These are phyloP conservation scores for Digitaria exilis DNA, from an alignment of 202 grass and related monocot species.

Conservation along the genomic window DNA sequence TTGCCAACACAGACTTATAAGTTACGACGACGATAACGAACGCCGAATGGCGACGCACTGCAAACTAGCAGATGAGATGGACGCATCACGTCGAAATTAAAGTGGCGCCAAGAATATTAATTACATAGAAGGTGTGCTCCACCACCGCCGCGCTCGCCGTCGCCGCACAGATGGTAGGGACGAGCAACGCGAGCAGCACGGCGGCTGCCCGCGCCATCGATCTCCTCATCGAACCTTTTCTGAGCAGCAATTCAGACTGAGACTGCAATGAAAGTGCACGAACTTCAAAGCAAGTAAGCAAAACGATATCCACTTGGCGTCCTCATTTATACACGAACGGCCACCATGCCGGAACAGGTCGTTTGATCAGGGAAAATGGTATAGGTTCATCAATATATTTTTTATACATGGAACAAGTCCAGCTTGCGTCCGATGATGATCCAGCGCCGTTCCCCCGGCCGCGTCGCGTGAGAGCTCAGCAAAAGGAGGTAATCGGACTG, in stretches of 20 bases:
- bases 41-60: too few species aligned
- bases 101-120: not conserved
- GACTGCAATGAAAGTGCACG: not conserved
- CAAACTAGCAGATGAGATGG: too few species aligned
- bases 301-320: not conserved
- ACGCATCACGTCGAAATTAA: too few species aligned
- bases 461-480: not conserved
- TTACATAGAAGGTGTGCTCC: slow-evolving; percentile 46
- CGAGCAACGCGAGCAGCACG: slow-evolving; percentile 17
- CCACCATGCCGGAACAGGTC: not conserved
- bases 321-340: not conserved
- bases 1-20: not conserved
- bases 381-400: too few species aligned
- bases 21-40: not conserved
- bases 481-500: slow-evolving; percentile 29
- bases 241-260: not conserved
- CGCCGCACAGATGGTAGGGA: slow-evolving; percentile 8
- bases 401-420: not conserved
- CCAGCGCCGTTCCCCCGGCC: too few species aligned
- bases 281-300: not conserved
- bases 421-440: not conserved
- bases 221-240: not conserved
- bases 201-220: not conserved
- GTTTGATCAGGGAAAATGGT: too few species aligned
- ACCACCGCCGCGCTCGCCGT: slow-evolving; percentile 28